Conservation (phyloP, 768 basidiomycete genomes). For the Psilocybe cubensis region DNA sequence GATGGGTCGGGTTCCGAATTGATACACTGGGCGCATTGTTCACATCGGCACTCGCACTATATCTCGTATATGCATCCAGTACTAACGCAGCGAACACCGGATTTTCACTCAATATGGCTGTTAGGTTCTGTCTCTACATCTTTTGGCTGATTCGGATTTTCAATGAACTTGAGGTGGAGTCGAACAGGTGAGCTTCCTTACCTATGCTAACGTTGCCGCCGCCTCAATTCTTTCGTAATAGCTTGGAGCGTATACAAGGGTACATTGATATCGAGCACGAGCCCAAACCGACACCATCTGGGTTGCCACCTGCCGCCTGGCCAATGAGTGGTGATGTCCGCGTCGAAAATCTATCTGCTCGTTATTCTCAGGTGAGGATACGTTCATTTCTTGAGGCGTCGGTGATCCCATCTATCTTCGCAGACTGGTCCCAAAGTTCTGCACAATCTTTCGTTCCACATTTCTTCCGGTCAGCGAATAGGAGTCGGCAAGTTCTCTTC, state of each 20-base stretch:
- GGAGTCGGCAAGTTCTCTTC: constrained; percentile 46
- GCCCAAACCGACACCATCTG: constrained; percentile 35
- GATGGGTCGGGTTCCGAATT: constrained; percentile 52
- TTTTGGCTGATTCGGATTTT: constrained; percentile 47
- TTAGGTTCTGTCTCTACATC: constrained; percentile 58
- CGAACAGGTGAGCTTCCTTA: constrained; percentile 23
- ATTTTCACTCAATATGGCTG: constrained; percentile 62
- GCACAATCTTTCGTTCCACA: constrained; percentile 51
- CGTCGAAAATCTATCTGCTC: constrained; percentile 53
- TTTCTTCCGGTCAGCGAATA: constrained; percentile 61
- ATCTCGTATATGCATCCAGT: constrained; percentile 48
- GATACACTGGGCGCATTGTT: constrained; percentile 61
- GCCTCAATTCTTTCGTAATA: constrained; percentile 11
- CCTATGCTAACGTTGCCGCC: not conserved
- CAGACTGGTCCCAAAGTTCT: constrained; percentile 54
- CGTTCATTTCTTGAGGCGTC: no score
- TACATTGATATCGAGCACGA: constrained; percentile 67
- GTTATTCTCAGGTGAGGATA: constrained; percentile 41
- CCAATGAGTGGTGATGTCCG: constrained; percentile 55
- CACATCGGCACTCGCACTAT: constrained; percentile 52
- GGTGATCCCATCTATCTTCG: no score
- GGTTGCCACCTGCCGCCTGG: constrained; percentile 61
- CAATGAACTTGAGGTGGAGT: constrained; percentile 47
- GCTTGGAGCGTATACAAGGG: constrained; percentile 71
- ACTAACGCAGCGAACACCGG: constrained; percentile 48